These are phyloP conservation scores for Penicillium atrosanguineum DNA, from an alignment of 495 filamentous ascomycete species.

Conservation along the genomic window DNA sequence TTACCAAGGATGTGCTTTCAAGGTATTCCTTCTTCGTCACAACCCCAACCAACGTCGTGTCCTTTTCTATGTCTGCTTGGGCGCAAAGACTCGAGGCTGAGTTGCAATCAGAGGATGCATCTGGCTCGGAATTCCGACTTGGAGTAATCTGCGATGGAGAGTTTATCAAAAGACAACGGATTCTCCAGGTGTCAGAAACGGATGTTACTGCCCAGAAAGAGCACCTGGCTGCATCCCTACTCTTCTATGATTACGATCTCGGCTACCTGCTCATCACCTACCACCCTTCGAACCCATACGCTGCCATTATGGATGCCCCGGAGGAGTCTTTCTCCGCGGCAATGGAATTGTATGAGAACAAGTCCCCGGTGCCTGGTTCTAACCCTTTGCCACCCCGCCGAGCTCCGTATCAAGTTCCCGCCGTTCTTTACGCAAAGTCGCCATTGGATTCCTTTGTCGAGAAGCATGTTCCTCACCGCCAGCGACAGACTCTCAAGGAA, in stretches of 20 bases:
- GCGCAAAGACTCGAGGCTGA: constrained; percentile 73
- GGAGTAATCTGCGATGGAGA: constrained; percentile 64
- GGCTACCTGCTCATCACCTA: constrained; percentile 77
- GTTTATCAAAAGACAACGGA: constrained; percentile 58
- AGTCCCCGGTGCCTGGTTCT: constrained; percentile 17
- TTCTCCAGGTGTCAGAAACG: constrained; percentile 50
- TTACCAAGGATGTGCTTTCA: constrained; percentile 69
- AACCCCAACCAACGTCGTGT: constrained; percentile 64
- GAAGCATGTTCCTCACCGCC: constrained; percentile 55
- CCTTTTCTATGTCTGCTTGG: constrained; percentile 71
- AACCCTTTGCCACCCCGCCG: constrained; percentile 46
- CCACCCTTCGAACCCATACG: constrained; percentile 59
- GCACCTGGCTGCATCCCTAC: constrained; percentile 58
- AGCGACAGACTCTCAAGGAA: constrained; percentile 61
- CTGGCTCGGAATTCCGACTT: constrained; percentile 71
- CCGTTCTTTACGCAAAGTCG: constrained; percentile 58
- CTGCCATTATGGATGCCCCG: constrained; percentile 65
- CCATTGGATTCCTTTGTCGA: constrained; percentile 61
- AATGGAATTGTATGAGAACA: constrained; percentile 30
- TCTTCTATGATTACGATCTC: constrained; percentile 69
- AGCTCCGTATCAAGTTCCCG: constrained; percentile 67
- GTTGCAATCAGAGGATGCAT: constrained; percentile 59
- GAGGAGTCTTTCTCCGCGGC: constrained; percentile 35
- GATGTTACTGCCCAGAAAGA: constrained; percentile 28
- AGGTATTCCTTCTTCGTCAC: constrained; percentile 80